Percentiles rank a stretch among this genome's conserved stretches.
Evolutionary conservation across 345 rosid species (phyloP).

Genomic region (Populus nigra): DNA sequence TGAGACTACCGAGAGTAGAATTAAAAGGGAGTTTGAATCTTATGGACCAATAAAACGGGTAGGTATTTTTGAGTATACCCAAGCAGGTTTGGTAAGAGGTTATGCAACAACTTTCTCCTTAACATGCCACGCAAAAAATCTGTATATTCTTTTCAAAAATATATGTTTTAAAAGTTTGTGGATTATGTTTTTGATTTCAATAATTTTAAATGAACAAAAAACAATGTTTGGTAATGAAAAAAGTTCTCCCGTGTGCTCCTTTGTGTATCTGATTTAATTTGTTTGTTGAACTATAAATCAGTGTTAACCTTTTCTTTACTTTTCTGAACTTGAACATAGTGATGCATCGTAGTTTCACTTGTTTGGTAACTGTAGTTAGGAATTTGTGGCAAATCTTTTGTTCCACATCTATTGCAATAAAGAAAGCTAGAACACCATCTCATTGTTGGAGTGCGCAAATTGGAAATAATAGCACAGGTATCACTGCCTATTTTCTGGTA

Average conservation of each 20-base stretch:
- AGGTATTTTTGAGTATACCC: slow-evolving; percentile 65
- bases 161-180: background rate
- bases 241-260: background rate
- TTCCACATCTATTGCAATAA: slow-evolving; percentile 20
- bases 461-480: slow-evolving; percentile 48
- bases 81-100: slow-evolving; percentile 83
- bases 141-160: background rate
- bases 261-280: slow-evolving; percentile 6
- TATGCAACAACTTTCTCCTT: slow-evolving; percentile 29
- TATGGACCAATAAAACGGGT: slow-evolving; percentile 99
- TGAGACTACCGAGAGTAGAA: slow-evolving; percentile 92
- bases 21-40: slow-evolving; percentile 99
- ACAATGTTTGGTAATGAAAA: background rate
- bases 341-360: slow-evolving; percentile 7
- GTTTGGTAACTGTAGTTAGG: slow-evolving; percentile 24
- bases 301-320: background rate
- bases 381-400: slow-evolving; percentile 6
- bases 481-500: slow-evolving; percentile 35
- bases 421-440: slow-evolving; percentile 21
- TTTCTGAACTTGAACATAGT: background rate
- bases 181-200: background rate
- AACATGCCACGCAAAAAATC: slow-evolving; percentile 18
- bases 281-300: slow-evolving; percentile 4
- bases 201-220: background rate
- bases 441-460: slow-evolving; percentile 40